phyloP scores from a whole-genome alignment of 2,329 filamentous ascomycete species.

The Sclerotinia glacialis region DNA sequence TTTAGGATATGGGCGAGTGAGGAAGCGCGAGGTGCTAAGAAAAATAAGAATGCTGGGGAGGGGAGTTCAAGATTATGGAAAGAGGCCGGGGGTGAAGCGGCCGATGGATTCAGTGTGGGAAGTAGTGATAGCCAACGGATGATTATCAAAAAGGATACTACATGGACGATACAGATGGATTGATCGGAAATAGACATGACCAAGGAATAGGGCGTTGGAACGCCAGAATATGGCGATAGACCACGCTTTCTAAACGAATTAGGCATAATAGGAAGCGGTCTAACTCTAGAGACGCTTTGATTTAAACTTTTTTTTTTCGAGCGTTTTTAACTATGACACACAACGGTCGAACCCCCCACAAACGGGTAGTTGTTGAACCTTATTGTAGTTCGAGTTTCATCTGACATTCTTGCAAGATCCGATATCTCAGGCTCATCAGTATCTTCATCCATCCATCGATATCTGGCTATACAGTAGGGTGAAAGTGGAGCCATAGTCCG shows the following conservation, averaged over 20 bases:
- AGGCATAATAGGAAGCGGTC: not conserved
- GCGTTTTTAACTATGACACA: not conserved
- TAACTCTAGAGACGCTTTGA: not conserved
- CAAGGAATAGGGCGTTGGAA: not conserved
- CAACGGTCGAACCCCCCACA: not conserved
- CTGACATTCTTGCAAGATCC: not conserved
- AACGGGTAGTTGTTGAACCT: not conserved
- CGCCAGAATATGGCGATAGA: not conserved
- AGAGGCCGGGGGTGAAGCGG: not conserved
- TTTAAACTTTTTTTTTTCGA: not conserved
- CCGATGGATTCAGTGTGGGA: constrained; percentile 22
- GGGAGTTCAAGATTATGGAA: constrained; percentile 1
- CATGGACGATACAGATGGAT: constrained; percentile 28
- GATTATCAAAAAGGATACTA: constrained; percentile 35
- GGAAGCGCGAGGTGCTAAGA: not conserved
- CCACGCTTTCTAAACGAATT: not conserved
- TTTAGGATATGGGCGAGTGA: constrained; percentile 22
- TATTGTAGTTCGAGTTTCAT: not conserved
- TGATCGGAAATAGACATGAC: not conserved
- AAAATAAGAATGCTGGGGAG: not conserved
- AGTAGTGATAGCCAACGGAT: constrained; percentile 28
- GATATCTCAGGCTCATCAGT: not conserved
- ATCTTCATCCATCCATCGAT: not conserved
- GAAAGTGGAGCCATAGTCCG: not conserved
- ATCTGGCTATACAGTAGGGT: too few relatives aligned